Evolutionary conservation across 768 basidiomycete species (phyloP), one percentile per base, ranked within the genome.

Genomic region (Calocybe cyanea): DNA sequence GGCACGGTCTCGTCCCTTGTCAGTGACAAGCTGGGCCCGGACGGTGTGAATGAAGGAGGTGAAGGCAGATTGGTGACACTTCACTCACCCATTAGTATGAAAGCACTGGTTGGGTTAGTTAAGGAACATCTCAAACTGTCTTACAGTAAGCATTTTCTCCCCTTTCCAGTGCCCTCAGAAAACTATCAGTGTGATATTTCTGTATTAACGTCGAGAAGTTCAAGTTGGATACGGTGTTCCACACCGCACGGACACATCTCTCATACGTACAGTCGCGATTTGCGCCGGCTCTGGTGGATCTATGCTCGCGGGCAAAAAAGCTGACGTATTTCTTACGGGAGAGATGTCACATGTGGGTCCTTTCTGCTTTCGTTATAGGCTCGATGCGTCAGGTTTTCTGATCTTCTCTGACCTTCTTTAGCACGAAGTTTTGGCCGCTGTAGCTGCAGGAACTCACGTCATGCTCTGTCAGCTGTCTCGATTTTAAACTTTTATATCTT

Each of bases 201-300:
- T 13, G 7, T 25, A 45, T 23, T 24, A 48, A 59, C 55, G 49
- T 57, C 45, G 57, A 51, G 34, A 59, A 86, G 86, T 88, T 51
- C 84, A 87, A 70, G 77, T 88, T 34, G 87, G 80, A 30, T 77
- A 77, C 57, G 72, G 65, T 46, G 52, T 49, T 23, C 50, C 55
- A 34, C 33, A 54, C 44, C 51, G 53, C 53, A 54, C 49, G 48
- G 49, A 46, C 63, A 73, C 59, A 25, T 44, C 62, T 38, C 55
- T 63, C 51, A 57, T 86, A 41, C 65, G 68, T 45, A 80, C 81
- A 21, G 76, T 96, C 46, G 93, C 89, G 41, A 84, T 97, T 49
- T 96, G 94, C 63, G 93, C 93, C 28, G 95, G 95, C 28, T 85
- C 86, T 21, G 94, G 92, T 39, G 87, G 80, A 1, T 85, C 84